phyloP scores from a whole-genome alignment of 257 asterid species.

The Fraxinus quadrangulata region DNA sequence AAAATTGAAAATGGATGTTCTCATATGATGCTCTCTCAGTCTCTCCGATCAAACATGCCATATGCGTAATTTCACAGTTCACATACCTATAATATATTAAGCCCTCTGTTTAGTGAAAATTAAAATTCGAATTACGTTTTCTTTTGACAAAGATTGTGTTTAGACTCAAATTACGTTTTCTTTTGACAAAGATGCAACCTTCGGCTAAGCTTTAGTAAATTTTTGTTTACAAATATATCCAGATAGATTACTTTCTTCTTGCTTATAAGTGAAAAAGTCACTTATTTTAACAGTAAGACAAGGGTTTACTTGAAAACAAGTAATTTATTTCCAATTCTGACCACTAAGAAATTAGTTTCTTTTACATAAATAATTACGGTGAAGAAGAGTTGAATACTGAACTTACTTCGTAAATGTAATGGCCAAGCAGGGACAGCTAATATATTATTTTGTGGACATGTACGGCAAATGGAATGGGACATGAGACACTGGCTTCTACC shows the following conservation, averaged over 20 bases:
- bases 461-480: conserved; percentile 97
- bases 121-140: no score
- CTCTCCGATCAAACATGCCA: no score
- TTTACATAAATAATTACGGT: background rate
- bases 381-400: background rate
- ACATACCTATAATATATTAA: no score
- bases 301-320: background rate
- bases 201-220: background rate
- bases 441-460: conserved; percentile 35
- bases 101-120: no score
- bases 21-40: no score
- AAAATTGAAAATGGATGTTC: no score
- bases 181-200: background rate
- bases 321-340: background rate
- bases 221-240: background rate
- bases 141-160: no score
- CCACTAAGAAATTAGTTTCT: no score
- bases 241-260: background rate
- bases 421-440: background rate
- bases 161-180: no score
- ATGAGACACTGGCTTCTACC: conserved; percentile 83
- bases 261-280: background rate
- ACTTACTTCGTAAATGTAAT: background rate
- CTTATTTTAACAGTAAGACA: background rate
- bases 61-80: no score